Evolutionary conservation across 441 rosid genomes (phyloP), one percentile per base, ranked within the genome.

Genomic region (Erysimum pusillum): DNA sequence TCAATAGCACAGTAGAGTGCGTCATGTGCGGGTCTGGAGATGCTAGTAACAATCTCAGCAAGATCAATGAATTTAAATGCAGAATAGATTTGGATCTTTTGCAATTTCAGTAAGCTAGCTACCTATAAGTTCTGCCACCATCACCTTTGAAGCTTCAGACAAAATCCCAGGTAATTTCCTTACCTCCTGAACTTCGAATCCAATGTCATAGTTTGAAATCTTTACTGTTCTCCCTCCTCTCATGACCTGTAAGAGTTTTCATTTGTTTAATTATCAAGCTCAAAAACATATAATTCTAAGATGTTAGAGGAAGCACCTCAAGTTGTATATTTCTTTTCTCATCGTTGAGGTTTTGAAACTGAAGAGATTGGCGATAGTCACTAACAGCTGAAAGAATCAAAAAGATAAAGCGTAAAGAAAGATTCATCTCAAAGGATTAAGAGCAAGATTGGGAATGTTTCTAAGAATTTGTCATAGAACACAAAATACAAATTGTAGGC

Each of bases 321-420:
- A 94, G 71, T 71, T 94, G 96, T 82, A 97, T 97, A 78, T 97
- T 97, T 75, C 93, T 76, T 88, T 97, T 97, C 77, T 97, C 99
- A 79, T 94, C 92, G 9, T 92, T 92, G 69, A 97, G 85, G 83
- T 91, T 90, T 86, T 94, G 98, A 81, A 97, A 97, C 86, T 94
- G 99, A 69, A 97, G 98, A 75, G 99, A 97, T 79, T 97, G 99
- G 59, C 96, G 94, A 82, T 97, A 94, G 85, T 97, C 99, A 80
- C 98, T 97, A 76, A 83, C 81, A 64, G 98, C 98, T 96, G 84
- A 76, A 75, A 66, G 53, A 51, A 76, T 36, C 13, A 32, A 51
- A n/a, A 71, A 57, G 20, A 71, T 31, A 71, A 63, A 13, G 44
- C 31, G 44, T 56, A 48, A 58, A 15, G 60, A 51, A 58, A 11